Evolutionary conservation across 139 green algal species (phyloP), one percentile per base, ranked within the genome.

Genomic region (Bryopsis sp.): DNA sequence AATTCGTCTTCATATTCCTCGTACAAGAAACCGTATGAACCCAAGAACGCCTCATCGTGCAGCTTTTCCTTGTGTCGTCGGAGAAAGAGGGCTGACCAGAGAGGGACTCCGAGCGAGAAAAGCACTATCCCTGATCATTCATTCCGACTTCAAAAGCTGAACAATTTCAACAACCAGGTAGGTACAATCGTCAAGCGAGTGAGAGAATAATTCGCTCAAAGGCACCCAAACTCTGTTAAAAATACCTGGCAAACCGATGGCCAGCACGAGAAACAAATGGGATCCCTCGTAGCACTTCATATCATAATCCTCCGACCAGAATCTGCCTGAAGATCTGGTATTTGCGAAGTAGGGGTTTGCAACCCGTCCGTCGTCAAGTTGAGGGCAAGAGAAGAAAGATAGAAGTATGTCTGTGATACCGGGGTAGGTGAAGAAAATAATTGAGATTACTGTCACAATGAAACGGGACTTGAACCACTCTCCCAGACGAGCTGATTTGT

Each of bases 341-440:
- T 54, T 26, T 19, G 19, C 19, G 43, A 26, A 19, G 43, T 54
- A 54, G 15, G 43, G 43, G 43, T 26, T 54, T 11, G 15, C 43
- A 11, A 26, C 43, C 19, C 43, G 15, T 11, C 43, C 43, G 11
- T 54, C 15, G 19, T 54, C 43, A 11, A 54, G 11, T 19, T 54
- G 15, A 11, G 11, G 43, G 43, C 43, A 54, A 19, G 11, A 26
- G 43, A 26, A 54, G 19, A 54, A 26, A 19, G 43, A 54, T 11
- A 54, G 43, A 54, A 54, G 43, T 11, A 19, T 54, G 43, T 54
- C 19, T 19, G 43, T 54, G 43, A 54, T 19, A 19, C 15, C 19
- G 43, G 43, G 43, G 43, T 54, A 54, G 15, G 43, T 26, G 43
- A 54, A 54, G 19, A 54, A 54, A 54, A 54, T 54, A 19, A 54